Evolutionary conservation across 1,139 yeast species (phyloP).

Genomic region (Barnettozyma hawaiiensis): DNA sequence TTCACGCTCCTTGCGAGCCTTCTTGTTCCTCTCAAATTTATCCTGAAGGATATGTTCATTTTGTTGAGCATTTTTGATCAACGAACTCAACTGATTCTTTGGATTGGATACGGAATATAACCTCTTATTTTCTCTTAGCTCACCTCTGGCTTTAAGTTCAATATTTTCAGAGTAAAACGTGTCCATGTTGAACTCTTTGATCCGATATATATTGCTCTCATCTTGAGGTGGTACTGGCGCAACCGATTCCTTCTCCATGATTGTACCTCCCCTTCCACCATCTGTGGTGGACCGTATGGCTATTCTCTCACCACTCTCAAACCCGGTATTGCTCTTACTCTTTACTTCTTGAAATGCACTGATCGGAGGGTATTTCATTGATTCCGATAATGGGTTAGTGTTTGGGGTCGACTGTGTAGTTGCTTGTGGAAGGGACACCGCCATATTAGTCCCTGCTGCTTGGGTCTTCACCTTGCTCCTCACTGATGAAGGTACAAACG

Average conservation of each 20-base stretch:
- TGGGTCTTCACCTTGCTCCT: constrained; percentile 8
- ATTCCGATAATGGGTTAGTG: neutral
- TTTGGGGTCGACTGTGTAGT: neutral
- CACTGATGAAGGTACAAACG: constrained; percentile 21
- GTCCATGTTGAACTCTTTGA: constrained; percentile 21
- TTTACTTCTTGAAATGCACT: constrained; percentile 1
- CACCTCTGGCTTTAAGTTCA: constrained; percentile 19
- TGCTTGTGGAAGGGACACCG: neutral
- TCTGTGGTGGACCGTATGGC: constrained; percentile 4
- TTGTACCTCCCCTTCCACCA: neutral
- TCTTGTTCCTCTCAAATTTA: constrained; percentile 25
- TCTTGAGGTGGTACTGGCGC: neutral
- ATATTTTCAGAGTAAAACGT: constrained; percentile 20
- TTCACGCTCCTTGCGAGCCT: constrained; percentile 23
- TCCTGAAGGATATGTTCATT: constrained; percentile 27
- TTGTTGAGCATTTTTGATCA: constrained; percentile 30
- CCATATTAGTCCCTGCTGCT: neutral
- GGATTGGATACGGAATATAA: constrained; percentile 25
- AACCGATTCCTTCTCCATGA: neutral
- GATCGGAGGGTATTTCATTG: neutral
- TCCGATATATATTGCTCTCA: neutral
- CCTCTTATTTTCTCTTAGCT: constrained; percentile 19
- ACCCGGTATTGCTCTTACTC: neutral
- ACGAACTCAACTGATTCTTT: constrained; percentile 29
- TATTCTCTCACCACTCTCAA: neutral